Base-by-base conservation (phyloP, 805 yeast genomes). In the Danielia oregonensis region DNA sequence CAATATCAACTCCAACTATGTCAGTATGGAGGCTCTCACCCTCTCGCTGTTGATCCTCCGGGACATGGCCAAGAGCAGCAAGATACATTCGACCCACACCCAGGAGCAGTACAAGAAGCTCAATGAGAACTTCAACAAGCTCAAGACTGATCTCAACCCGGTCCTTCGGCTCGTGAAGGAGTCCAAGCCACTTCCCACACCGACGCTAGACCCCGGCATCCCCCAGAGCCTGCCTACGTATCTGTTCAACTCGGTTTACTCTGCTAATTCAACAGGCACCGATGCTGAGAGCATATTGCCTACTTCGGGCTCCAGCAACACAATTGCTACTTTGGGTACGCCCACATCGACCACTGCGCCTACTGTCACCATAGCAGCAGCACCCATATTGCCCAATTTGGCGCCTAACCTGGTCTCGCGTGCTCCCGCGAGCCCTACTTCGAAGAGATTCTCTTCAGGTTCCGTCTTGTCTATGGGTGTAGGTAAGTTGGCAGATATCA, bases 141-240 rank as follows among this genome's bases (percentile, higher is more conserved):
- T 83, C 42, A 68, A 82, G 33, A 77, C 79, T 29, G 89, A 82
- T 41, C 57, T 82, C 45, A 60, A 78, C 26, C 89, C 88, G 1
- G 68, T 81, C 6, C 68, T 79, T 36, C 70, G 81, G 37, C 63
- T 74, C 31, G 64, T 74, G 29, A 82, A 82, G 48, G 88, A 82
- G 54, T 59, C 74, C 43, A 72, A 77, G 48, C 87, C 86, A 4
- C 63, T 82, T 33, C 87, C 87, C 0, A 76, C 82, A 0, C 87
- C 84, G 5, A 72, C 76, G 1, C 54, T 66, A 26, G 74, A 54
- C 42, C 72, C 72, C 1, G 70, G 71, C 1, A 17, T 36, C 14
- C 48, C 57, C 9, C 37, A 44, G 4, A 40, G 49, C 4, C 57
- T 62, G 35, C 68, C 68, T n/a, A 55, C 64, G 0, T 46, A 43